Evolutionary conservation across 192 early-diverging fungal species (phyloP).

Genomic region (Endogone sp.): DNA sequence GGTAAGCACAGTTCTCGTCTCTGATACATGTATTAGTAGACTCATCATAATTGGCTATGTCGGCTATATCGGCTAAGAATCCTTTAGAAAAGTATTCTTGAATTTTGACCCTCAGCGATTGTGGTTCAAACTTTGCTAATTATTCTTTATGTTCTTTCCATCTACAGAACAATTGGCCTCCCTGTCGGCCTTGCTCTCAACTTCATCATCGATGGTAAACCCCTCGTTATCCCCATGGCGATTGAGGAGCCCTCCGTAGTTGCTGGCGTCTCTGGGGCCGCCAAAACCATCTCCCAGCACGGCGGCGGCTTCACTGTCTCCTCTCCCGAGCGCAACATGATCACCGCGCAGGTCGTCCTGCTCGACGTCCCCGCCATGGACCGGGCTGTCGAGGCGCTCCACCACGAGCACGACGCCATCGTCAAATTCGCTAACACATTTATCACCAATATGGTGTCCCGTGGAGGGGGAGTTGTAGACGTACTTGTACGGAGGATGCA

Average conservation of each 20-base stretch:
- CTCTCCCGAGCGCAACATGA: conserved; percentile 61
- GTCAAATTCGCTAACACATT: conserved; percentile 57
- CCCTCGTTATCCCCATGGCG: conserved; percentile 67
- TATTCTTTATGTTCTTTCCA: conserved; percentile 1
- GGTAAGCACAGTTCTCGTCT: conserved; percentile 26
- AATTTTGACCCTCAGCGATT: not conserved
- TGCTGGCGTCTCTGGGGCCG: conserved; percentile 74
- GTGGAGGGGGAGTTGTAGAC: conserved; percentile 64
- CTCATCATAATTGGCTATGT: not conserved
- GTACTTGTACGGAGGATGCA: conserved; percentile 46
- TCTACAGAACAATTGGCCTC: conserved; percentile 55
- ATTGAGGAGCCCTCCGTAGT: conserved; percentile 77
- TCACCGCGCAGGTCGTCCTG: conserved; percentile 63
- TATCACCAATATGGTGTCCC: conserved; percentile 56
- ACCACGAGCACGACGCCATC: conserved; percentile 31
- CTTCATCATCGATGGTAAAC: conserved; percentile 60
- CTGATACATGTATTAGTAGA: not conserved
- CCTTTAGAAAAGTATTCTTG: conserved; percentile 4
- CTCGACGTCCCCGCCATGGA: conserved; percentile 48
- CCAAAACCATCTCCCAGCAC: conserved; percentile 56
- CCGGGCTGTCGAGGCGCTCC: conserved; percentile 34
- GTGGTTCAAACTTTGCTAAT: conserved; percentile 11
- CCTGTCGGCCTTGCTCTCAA: conserved; percentile 72
- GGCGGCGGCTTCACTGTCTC: conserved; percentile 54
- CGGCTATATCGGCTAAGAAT: not conserved